Conservation (phyloP, 495 filamentous ascomycete species). For the Corynascus novoguineensis region DNA sequence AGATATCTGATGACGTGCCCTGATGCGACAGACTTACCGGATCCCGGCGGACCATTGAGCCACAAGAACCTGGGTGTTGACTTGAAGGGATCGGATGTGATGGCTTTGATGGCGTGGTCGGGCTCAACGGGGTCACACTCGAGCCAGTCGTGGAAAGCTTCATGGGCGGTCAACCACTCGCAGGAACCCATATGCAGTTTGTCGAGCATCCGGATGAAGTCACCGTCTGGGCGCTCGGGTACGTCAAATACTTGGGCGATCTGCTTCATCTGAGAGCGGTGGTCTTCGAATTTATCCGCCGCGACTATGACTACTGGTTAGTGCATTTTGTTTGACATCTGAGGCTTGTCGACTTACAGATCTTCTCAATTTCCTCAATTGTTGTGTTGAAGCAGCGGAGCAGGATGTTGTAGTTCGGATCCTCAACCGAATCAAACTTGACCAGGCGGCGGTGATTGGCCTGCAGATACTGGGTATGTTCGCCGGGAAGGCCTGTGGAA, state of each 20-base stretch:
- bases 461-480: constrained; percentile 34
- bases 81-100: background rate
- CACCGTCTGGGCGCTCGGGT: constrained; percentile 15
- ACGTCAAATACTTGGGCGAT: constrained; percentile 19
- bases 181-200: constrained; percentile 24
- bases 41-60: constrained; percentile 26
- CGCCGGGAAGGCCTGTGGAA: constrained; percentile 28
- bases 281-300: constrained; percentile 12
- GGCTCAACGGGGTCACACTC: constrained; percentile 13
- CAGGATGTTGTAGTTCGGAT: constrained; percentile 25
- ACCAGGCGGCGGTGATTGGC: constrained; percentile 38
- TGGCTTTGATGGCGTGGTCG: constrained; percentile 6
- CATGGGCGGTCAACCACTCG: constrained; percentile 20
- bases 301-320: constrained; percentile 8
- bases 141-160: constrained; percentile 19
- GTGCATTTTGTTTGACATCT: background rate
- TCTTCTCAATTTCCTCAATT: constrained; percentile 19
- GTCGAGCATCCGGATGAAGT: constrained; percentile 14
- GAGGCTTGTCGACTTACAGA: constrained; percentile 4
- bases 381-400: constrained; percentile 19
- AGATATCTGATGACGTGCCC: constrained; percentile 21
- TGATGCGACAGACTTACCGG: constrained; percentile 24
- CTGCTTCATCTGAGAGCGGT: constrained; percentile 18
- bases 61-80: constrained; percentile 13
- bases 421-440: constrained; percentile 21